These are phyloP conservation scores for Fusarium pseudocircinatum DNA, from an alignment of 2,329 filamentous ascomycete species.

Conservation along the genomic window DNA sequence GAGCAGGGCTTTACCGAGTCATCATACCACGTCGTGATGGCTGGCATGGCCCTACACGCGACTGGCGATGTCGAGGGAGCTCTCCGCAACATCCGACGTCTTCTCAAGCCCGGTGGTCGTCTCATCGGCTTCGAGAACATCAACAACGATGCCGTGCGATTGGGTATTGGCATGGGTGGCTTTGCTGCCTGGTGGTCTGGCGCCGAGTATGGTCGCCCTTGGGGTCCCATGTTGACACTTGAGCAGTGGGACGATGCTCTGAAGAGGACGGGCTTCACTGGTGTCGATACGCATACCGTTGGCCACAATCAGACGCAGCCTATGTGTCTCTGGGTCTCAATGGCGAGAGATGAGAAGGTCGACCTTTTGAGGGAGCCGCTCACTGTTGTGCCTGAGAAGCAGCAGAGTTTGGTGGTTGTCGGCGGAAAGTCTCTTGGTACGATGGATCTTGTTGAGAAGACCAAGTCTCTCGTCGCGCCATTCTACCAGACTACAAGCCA, in stretches of 20 bases:
- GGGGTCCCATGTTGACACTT: constrained; percentile 5
- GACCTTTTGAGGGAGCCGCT: not conserved
- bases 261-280: constrained; percentile 7
- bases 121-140: constrained; percentile 12
- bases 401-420: not conserved
- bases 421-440: not conserved
- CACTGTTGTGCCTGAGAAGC: not conserved
- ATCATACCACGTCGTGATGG: constrained; percentile 2
- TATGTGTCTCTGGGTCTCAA: constrained; percentile 4
- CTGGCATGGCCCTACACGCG: not conserved
- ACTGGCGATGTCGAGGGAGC: not conserved
- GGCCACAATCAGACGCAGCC: constrained; percentile 4
- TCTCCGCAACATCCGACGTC: not conserved
- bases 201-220: constrained; percentile 2
- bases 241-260: constrained; percentile 20
- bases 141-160: not conserved
- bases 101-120: constrained; percentile 9
- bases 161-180: not conserved
- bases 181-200: constrained; percentile 26
- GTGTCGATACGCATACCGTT: constrained; percentile 11
- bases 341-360: not conserved
- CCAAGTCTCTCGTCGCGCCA: not conserved
- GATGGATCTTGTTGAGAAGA: not conserved
- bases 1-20: constrained; percentile 3
- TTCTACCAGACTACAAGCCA: not conserved